A percentile compares a stretch with the other conserved stretches of the same genome.
These are phyloP conservation scores for Podaxis mareebaensis DNA, from an alignment of 768 basidiomycete genomes.

Conservation along the genomic window DNA sequence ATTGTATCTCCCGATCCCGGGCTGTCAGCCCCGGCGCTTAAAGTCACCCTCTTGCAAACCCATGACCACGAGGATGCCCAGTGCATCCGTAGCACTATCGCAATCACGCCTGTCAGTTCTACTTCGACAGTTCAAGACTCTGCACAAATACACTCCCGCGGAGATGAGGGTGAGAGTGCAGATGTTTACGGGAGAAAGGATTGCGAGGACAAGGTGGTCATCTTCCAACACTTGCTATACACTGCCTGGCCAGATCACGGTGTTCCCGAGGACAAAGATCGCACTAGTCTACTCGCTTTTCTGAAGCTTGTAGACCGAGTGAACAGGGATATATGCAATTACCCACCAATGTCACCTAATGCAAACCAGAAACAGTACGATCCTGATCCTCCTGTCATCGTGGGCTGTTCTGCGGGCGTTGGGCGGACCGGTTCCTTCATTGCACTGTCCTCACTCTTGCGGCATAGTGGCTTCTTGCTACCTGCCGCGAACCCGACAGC, in stretches of 20 bases:
- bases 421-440: constrained; percentile 89
- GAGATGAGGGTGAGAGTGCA: constrained; percentile 14
- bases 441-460: constrained; percentile 76
- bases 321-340: constrained; percentile 47
- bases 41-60: constrained; percentile 56
- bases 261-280: constrained; percentile 65
- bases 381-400: constrained; percentile 74
- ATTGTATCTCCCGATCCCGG: constrained; percentile 48
- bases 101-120: constrained; percentile 41
- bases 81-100: constrained; percentile 63
- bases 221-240: constrained; percentile 74
- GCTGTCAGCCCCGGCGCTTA: constrained; percentile 41
- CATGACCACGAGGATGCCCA: constrained; percentile 53
- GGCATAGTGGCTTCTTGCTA: constrained; percentile 51
- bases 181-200: constrained; percentile 19
- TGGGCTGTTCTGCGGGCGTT: constrained; percentile 86
- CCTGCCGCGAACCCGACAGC: constrained; percentile 31
- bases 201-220: constrained; percentile 34
- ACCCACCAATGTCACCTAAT: constrained; percentile 22
- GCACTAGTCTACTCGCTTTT: constrained; percentile 61
- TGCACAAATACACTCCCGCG: background rate
- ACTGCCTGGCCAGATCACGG: constrained; percentile 85
- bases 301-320: constrained; percentile 60
- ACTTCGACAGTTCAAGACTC: constrained; percentile 5
- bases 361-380: constrained; percentile 30